phyloP scores from a whole-genome alignment of 164 flowering plant genomes.

The Aristolochia fimbriata region DNA sequence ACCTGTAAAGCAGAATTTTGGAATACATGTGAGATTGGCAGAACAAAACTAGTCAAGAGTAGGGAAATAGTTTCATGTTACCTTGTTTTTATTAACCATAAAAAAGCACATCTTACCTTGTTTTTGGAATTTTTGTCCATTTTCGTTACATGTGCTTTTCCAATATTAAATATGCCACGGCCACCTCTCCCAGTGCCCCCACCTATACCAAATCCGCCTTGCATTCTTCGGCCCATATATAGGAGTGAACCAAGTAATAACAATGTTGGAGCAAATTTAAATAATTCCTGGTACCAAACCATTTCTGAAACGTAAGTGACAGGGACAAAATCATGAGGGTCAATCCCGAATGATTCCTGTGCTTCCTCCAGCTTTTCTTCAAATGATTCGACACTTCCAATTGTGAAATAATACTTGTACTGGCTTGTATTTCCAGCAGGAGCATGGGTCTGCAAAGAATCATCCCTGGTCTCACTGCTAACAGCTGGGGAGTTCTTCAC shows the following conservation, averaged over 20 bases:
- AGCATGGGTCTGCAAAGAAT: slow-evolving; percentile 18
- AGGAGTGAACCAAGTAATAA: slow-evolving; percentile 60
- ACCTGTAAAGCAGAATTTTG: slow-evolving; percentile 26
- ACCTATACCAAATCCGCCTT: slow-evolving; percentile 69
- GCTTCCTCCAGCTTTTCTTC: slow-evolving; percentile 97
- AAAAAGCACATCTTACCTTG: slow-evolving; percentile 50
- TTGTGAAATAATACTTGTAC: slow-evolving; percentile 72
- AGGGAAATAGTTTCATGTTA: slow-evolving; percentile 6
- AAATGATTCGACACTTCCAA: slow-evolving; percentile 90
- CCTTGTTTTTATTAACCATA: slow-evolving; percentile 98
- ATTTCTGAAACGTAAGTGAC: slow-evolving; percentile 67
- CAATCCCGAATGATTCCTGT: slow-evolving; percentile 71
- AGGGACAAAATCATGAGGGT: slow-evolving; percentile 82
- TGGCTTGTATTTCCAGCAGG: slow-evolving; percentile 36
- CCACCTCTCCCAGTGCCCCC: slow-evolving; percentile 70
- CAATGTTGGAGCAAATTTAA: slow-evolving; percentile 70
- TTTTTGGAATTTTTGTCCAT: slow-evolving; percentile 86
- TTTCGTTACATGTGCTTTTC: slow-evolving; percentile 83
- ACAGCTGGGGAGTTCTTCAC: slow-evolving; percentile 41
- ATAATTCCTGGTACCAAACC: slow-evolving; percentile 76
- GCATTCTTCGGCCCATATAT: slow-evolving; percentile 75
- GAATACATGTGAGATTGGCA: too few species aligned
- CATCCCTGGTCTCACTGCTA: slow-evolving; percentile 29
- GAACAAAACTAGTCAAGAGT: background rate
- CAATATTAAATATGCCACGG: slow-evolving; percentile 84